Evolutionary conservation across 129 eudicot genomes (phyloP), one percentile per base, ranked within the genome.

Genomic region (Tagetes erecta): DNA sequence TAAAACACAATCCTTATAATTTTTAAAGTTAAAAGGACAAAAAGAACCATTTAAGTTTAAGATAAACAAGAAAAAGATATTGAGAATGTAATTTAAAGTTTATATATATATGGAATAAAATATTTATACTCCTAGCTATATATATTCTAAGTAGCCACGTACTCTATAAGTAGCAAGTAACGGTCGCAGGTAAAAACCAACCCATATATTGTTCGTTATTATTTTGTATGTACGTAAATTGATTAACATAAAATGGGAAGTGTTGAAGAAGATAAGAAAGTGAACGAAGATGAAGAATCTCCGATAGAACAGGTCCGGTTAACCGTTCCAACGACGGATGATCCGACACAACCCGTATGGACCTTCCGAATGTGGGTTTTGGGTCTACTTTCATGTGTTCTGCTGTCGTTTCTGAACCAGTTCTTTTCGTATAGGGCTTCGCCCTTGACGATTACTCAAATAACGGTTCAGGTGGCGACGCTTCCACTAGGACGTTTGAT

Each of bases 321-420:
- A 53, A 85, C 97, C 14, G 97, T 92, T 1, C 84, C 93, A 8
- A 87, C 59, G 8, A 75, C 82, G 13, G 97, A 92, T 75, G 97
- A 92, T 60, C 91, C 94, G 72, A 74, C 74, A 64, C 86, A 79
- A 56, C 86, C 91, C 2, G 89, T 89, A 75, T 89, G 96, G 97
- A 92, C 97, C 0, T 92, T 92, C 56, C 84, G 97, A 36, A 87
- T 89, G 91, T 89, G 93, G 97, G 64, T 92, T n/a, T 70, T 92
- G 35, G 97, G 97, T 14, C 9, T 87, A 0, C 0, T 82, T 14
- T 89, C 96, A 0, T 92, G 97, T 71, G 70, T 82, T 31, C 42
- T 87, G 33, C 82, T 92, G 14, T 92, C 97, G 1, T 89, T 89
- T 45, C 80, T 89, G 3, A 87, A 89, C 84, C 87, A 83, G 8